Base-by-base conservation (phyloP, 192 early-diverging fungal genomes). In the Chytriomyces sp. region DNA sequence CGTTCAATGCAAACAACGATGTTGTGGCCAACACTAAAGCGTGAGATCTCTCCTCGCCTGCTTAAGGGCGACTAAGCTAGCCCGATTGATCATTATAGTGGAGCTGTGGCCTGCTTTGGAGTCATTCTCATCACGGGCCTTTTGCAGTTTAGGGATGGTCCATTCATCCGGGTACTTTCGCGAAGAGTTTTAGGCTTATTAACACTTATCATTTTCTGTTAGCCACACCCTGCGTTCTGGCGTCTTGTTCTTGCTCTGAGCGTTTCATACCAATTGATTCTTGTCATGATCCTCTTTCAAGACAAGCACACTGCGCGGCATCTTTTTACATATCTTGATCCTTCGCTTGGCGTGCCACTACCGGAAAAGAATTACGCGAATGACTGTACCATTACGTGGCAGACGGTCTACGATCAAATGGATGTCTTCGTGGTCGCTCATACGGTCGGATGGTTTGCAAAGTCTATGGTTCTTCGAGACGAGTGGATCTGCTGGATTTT, bases 401-500 rank as follows among this genome's bases (percentile, higher is more conserved):
- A 86, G 19, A 93, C 92, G 59, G 40, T 98, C 25, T 86, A 84
- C 83, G 91, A 85, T 68, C 92, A 94, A 82, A 85, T 96, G 59
- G 96, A 98, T 77, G 89, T 94, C 33, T 98, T 98, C 80, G 94
- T 96, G 28, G 37, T 96, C 62, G 95, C 94, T 2, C 96, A 98
- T 80, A 84, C 92, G 36, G 62, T 95, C 33, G 96, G 96, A 26
- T 98, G 96, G 96, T 96, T 93, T 71, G 90, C 87, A 64, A 96
- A 96, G 80, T 91, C 94, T 5, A 77, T 98, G 30, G 92, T 98
- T 55, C 78, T 98, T 55, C 91, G 96, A 39, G 95, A 98, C 80
- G 91, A 92, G 77, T 95, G 91, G 69, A 91, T 96, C 77, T 96
- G 94, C 80, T 98, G 96, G 96, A 94, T 98, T 53, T 75, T 96